phyloP scores from a whole-genome alignment of 345 rosid species.

The Mangifera indica region DNA sequence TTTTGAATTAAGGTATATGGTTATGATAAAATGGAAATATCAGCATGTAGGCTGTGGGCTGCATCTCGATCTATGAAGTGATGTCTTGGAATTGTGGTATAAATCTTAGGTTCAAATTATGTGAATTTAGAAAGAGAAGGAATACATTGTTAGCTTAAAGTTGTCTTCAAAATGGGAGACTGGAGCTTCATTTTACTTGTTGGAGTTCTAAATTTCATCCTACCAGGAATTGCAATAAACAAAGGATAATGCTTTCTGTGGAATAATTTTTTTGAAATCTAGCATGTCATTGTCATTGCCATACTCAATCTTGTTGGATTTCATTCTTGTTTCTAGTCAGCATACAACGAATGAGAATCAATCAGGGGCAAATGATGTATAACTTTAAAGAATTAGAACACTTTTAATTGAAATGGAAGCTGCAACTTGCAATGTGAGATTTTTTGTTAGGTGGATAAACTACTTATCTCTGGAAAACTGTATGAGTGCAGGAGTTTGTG shows the following conservation, averaged over 20 bases:
- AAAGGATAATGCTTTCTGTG: no score
- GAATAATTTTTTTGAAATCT: not conserved
- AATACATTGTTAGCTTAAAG: not conserved
- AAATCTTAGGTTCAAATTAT: not conserved
- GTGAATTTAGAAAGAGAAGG: not conserved
- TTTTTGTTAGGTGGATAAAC: not conserved
- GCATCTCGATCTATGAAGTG: no score
- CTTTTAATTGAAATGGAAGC: not conserved
- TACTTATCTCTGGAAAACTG: constrained; percentile 6
- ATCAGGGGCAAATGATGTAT: not conserved
- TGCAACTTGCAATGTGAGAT: not conserved
- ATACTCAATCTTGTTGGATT: not conserved
- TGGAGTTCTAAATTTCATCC: not conserved
- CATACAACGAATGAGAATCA: not conserved
- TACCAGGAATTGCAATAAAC: no score
- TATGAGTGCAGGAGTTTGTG: constrained; percentile 71
- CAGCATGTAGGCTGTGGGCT: not conserved
- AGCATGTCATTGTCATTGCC: not conserved
- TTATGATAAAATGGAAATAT: not conserved
- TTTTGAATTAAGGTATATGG: not conserved
- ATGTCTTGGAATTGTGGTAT: no score
- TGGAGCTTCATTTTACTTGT: not conserved
- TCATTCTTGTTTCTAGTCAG: not conserved
- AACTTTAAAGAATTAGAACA: not conserved
- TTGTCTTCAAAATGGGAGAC: not conserved